A percentile compares a stretch with the other conserved stretches of the same genome.
Conservation (phyloP, 495 filamentous ascomycete genomes). For the Talaromyces stipitatus region DNA sequence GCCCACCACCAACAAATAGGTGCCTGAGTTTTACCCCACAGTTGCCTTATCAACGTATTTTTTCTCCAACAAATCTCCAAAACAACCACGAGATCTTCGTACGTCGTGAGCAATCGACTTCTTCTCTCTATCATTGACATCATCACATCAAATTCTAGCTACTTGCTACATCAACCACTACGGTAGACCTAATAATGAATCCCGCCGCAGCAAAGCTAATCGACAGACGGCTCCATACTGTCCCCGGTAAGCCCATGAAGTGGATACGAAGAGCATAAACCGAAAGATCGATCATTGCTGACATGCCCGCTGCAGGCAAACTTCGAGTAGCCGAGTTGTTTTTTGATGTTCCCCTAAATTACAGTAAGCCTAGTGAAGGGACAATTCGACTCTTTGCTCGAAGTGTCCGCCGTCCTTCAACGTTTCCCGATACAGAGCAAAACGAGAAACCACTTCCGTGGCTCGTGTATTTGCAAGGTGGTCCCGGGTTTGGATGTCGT, state of each 20-base stretch:
- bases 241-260: constrained; percentile 27
- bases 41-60: not conserved
- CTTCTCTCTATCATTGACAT: not conserved
- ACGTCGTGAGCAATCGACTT: not conserved
- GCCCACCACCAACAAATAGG: not conserved
- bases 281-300: not conserved
- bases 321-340: constrained; percentile 71
- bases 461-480: constrained; percentile 65
- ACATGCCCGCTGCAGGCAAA: constrained; percentile 45
- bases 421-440: constrained; percentile 46
- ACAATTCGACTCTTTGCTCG: constrained; percentile 69
- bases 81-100: not conserved
- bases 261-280: not conserved
- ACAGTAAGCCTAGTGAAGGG: constrained; percentile 53
- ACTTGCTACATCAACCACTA: not conserved
- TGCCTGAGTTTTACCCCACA: not conserved
- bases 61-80: not conserved
- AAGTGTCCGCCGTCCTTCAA: constrained; percentile 56
- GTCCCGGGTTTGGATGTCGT: constrained; percentile 68
- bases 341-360: constrained; percentile 78
- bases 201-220: constrained; percentile 37
- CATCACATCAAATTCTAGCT: not conserved
- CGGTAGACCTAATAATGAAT: not conserved
- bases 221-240: constrained; percentile 33
- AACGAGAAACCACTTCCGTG: constrained; percentile 49